These are phyloP conservation scores for Rubia occidens DNA, from an alignment of 305 asterid species.

Conservation along the genomic window DNA sequence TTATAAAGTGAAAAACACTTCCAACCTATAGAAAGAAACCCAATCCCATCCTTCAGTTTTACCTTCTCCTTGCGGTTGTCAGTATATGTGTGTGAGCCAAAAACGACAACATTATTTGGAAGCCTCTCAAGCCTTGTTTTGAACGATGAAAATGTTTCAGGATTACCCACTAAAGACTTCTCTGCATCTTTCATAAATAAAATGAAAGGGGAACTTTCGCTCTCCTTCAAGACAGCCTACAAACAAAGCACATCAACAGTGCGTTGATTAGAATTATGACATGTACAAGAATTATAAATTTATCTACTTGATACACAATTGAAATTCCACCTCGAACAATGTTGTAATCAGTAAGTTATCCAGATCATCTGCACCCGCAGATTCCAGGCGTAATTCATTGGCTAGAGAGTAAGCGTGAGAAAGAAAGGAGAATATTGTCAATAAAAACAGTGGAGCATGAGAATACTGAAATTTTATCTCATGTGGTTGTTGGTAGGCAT, in stretches of 20 bases:
- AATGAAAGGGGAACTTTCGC: conserved; percentile 70
- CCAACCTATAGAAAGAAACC: not conserved
- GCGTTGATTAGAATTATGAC: conserved; percentile 13
- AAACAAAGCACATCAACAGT: conserved; percentile 19
- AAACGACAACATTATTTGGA: conserved; percentile 32
- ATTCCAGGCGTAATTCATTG: conserved; percentile 59
- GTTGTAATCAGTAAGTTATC: conserved; percentile 54
- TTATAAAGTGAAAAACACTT: not conserved
- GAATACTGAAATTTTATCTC: not conserved
- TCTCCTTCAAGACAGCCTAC: conserved; percentile 59
- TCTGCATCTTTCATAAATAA: conserved; percentile 88
- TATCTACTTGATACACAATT: conserved; percentile 11
- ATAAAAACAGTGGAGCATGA: not conserved
- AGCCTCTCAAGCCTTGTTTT: conserved; percentile 33
- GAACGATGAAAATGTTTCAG: conserved; percentile 42
- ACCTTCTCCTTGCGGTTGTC: conserved; percentile 36
- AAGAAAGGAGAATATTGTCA: conserved; percentile 10
- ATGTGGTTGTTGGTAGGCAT: conserved; percentile 17
- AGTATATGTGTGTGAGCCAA: conserved; percentile 38
- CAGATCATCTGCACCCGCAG: conserved; percentile 59
- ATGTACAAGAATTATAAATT: conserved; percentile 12
- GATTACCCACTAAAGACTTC: conserved; percentile 65
- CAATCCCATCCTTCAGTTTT: not conserved
- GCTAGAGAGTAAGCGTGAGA: conserved; percentile 25
- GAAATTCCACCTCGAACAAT: conserved; percentile 67